phyloP scores from a whole-genome alignment of 1,284 basidiomycete species.

The Meripilus lineatus region DNA sequence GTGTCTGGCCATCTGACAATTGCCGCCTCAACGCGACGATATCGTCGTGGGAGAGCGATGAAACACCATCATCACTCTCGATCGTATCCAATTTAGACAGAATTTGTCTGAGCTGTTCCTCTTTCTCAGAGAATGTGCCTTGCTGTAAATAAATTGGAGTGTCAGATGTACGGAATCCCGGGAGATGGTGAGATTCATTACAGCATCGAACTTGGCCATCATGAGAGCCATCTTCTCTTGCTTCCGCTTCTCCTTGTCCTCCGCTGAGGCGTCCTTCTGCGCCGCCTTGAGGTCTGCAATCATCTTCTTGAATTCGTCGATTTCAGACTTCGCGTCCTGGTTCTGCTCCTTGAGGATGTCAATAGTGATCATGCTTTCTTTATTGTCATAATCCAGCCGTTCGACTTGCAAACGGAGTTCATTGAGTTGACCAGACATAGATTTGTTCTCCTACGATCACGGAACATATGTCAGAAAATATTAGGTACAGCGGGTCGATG shows the following conservation, averaged over 20 bases:
- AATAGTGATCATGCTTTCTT: conserved; percentile 91
- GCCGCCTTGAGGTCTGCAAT: conserved; percentile 75
- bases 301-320: conserved; percentile 86
- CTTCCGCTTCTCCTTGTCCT: conserved; percentile 98
- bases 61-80: conserved; percentile 53
- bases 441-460: conserved; percentile 80
- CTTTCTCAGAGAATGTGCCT: conserved; percentile 89
- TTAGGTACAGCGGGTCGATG: conserved; percentile 2
- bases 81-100: conserved; percentile 80
- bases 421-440: conserved; percentile 86
- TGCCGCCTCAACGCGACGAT: conserved; percentile 79
- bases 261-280: conserved; percentile 82
- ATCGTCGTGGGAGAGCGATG: conserved; percentile 70
- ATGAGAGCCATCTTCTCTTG: conserved; percentile 99
- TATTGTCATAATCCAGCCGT: conserved; percentile 92
- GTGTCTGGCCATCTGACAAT: conserved; percentile 82
- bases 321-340: conserved; percentile 79
- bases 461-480: conserved; percentile 3
- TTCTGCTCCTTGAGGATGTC: conserved; percentile 97
- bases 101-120: conserved; percentile 83
- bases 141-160: conserved; percentile 40
- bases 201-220: conserved; percentile 98
- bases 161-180: not conserved
- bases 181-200: conserved; percentile 33
- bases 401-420: conserved; percentile 91